These are phyloP conservation scores for Pseudomonodictys pantanalensis DNA, from an alignment of 495 filamentous ascomycete genomes.

Conservation along the genomic window DNA sequence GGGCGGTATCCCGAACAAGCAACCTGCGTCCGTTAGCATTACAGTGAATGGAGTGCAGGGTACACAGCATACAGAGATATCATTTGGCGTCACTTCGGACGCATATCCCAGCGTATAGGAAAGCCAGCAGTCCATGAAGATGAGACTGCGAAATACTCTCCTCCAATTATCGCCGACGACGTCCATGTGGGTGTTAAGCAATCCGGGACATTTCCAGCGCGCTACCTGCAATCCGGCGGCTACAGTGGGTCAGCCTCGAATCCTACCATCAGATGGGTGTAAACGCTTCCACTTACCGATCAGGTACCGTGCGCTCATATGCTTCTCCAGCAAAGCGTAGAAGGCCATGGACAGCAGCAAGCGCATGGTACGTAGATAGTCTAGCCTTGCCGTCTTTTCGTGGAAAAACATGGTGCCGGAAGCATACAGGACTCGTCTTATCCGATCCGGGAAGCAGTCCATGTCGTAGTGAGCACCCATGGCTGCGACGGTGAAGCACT, in stretches of 20 bases:
- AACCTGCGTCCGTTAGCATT: slow-evolving; percentile 14
- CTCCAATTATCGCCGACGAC: slow-evolving; percentile 10
- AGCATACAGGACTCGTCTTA: slow-evolving; percentile 20
- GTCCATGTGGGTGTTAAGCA: neutral
- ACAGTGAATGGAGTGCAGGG: neutral
- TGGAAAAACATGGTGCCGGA: slow-evolving; percentile 26
- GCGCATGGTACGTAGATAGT: slow-evolving; percentile 31
- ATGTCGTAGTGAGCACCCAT: slow-evolving; percentile 31
- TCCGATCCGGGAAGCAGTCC: slow-evolving; percentile 20
- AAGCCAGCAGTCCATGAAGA: slow-evolving; percentile 35
- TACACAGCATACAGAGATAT: slow-evolving; percentile 21
- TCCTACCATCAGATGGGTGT: neutral
- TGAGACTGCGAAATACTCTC: slow-evolving; percentile 26
- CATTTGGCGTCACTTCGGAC: slow-evolving; percentile 17
- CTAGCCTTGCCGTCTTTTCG: slow-evolving; percentile 20
- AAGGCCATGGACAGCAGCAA: slow-evolving; percentile 28
- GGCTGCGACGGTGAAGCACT: slow-evolving; percentile 30
- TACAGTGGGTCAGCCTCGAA: slow-evolving; percentile 2
- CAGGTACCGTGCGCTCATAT: slow-evolving; percentile 32
- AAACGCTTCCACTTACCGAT: slow-evolving; percentile 24
- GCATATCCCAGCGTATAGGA: slow-evolving; percentile 31
- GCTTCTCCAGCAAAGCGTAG: slow-evolving; percentile 31
- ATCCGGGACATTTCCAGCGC: slow-evolving; percentile 22
- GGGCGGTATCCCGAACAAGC: slow-evolving; percentile 5
- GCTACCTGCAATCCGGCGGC: slow-evolving; percentile 31